These are phyloP conservation scores for Infundibulicybe gibba DNA, from an alignment of 768 basidiomycete species.

Conservation along the genomic window DNA sequence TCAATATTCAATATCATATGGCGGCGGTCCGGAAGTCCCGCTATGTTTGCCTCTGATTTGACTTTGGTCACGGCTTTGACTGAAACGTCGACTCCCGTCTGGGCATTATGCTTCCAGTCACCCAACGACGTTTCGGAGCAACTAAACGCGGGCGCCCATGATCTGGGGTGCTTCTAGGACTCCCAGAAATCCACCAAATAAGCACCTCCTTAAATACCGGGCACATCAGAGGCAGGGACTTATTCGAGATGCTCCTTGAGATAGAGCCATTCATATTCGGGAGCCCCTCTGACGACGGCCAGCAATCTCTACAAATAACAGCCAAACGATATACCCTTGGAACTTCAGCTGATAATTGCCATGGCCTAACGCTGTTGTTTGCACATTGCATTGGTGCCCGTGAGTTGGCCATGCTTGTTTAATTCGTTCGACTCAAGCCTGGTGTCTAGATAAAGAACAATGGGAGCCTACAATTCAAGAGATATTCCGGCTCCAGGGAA, in stretches of 20 bases:
- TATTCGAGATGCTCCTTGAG: not conserved
- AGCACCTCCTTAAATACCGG: too few relatives aligned
- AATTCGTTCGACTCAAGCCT: not conserved
- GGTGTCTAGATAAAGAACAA: conserved; percentile 46
- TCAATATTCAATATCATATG: too few relatives aligned
- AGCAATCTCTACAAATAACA: conserved; percentile 31
- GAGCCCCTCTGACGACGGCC: not conserved
- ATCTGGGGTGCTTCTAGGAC: too few relatives aligned
- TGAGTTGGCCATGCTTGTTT: conserved; percentile 18
- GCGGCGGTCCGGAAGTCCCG: too few relatives aligned
- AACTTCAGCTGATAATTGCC: conserved; percentile 17
- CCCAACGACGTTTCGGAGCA: too few relatives aligned
- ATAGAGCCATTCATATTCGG: not conserved
- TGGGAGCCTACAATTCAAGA: conserved; percentile 46
- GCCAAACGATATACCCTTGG: conserved; percentile 38
- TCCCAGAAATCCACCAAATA: too few relatives aligned
- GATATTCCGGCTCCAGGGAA: conserved; percentile 27
- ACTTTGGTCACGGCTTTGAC: too few relatives aligned
- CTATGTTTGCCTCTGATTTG: too few relatives aligned
- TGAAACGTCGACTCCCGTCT: too few relatives aligned
- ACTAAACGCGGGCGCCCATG: too few relatives aligned
- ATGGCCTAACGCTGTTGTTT: conserved; percentile 42
- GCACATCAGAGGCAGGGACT: too few relatives aligned
- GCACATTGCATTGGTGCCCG: conserved; percentile 46
- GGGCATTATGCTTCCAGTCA: too few relatives aligned